Evolutionary conservation across 345 rosid species (phyloP).

Genomic region (Camelina hispida): DNA sequence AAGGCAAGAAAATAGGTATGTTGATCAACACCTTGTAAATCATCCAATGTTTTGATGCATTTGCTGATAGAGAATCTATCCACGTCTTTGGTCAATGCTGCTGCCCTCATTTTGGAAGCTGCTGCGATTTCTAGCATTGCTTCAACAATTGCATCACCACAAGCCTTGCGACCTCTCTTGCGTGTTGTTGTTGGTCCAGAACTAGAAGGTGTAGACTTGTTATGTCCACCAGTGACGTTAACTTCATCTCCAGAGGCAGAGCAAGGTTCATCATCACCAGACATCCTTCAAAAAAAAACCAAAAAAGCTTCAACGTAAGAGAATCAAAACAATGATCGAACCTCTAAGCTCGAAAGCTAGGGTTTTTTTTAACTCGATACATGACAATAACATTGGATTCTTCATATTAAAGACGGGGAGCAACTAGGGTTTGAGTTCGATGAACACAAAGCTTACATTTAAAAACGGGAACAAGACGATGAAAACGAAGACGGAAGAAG

Average conservation of each 20-base stretch:
- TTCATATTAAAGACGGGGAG: too few relatives aligned
- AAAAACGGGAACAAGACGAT: too few relatives aligned
- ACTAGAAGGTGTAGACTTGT: slow-evolving; percentile 30
- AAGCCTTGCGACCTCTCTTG: slow-evolving; percentile 75
- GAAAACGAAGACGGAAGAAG: too few relatives aligned
- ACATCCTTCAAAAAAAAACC: slow-evolving; percentile 39
- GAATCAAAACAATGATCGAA: background rate
- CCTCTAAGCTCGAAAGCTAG: too few relatives aligned
- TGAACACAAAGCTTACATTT: too few relatives aligned
- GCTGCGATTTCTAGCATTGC: slow-evolving; percentile 89
- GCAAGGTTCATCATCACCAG: slow-evolving; percentile 41
- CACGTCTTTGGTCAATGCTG: slow-evolving; percentile 64
- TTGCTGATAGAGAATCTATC: slow-evolving; percentile 83
- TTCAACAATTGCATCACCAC: too few relatives aligned
- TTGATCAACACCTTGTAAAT: slow-evolving; percentile 78
- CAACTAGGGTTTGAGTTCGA: too few relatives aligned
- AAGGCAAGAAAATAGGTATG: slow-evolving; percentile 65
- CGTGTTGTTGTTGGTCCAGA: slow-evolving; percentile 35
- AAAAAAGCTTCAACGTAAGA: background rate
- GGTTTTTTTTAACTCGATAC: too few relatives aligned
- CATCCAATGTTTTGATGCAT: slow-evolving; percentile 82
- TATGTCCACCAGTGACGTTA: slow-evolving; percentile 31
- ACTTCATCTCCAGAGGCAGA: slow-evolving; percentile 43
- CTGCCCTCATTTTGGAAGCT: slow-evolving; percentile 79
- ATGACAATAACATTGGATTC: too few relatives aligned